Evolutionary conservation across 2,329 filamentous ascomycete species (phyloP).

Genomic region (Penicillium sp.): DNA sequence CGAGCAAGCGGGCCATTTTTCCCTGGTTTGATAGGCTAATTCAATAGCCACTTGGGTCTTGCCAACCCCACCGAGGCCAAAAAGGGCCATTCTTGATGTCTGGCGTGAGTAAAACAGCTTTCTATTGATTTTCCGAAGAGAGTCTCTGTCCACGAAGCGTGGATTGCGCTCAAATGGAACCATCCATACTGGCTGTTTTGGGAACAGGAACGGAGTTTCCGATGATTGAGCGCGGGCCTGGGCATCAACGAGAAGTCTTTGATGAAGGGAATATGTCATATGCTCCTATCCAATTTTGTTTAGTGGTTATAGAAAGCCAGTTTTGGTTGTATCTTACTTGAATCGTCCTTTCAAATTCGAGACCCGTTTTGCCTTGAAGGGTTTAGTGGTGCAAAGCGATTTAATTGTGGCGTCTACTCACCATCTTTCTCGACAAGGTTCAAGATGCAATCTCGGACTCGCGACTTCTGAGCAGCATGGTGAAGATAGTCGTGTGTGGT

Average conservation of each 20-base stretch:
- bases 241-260: too few relatives aligned
- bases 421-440: conserved; percentile 9
- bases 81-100: conserved; percentile 8
- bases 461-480: conserved; percentile 2
- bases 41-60: conserved; percentile 30
- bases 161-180: conserved; percentile 1
- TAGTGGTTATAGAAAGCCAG: too few relatives aligned
- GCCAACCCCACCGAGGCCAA: conserved; percentile 19
- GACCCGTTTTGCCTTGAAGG: conserved; percentile 2
- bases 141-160: conserved; percentile 10
- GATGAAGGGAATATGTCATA: too few relatives aligned
- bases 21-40: conserved; percentile 18
- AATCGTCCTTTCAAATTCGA: conserved; percentile 6
- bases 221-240: too few relatives aligned
- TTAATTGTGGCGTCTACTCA: neutral
- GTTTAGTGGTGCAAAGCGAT: neutral
- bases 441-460: conserved; percentile 4
- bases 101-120: conserved; percentile 3
- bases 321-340: too few relatives aligned
- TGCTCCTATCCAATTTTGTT: too few relatives aligned
- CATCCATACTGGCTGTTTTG: neutral
- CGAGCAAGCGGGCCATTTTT: conserved; percentile 15
- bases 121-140: conserved; percentile 8
- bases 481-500: conserved; percentile 14
- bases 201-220: neutral